Conservation (phyloP, 2,329 filamentous ascomycete genomes). For the Hysterium pulicare region DNA sequence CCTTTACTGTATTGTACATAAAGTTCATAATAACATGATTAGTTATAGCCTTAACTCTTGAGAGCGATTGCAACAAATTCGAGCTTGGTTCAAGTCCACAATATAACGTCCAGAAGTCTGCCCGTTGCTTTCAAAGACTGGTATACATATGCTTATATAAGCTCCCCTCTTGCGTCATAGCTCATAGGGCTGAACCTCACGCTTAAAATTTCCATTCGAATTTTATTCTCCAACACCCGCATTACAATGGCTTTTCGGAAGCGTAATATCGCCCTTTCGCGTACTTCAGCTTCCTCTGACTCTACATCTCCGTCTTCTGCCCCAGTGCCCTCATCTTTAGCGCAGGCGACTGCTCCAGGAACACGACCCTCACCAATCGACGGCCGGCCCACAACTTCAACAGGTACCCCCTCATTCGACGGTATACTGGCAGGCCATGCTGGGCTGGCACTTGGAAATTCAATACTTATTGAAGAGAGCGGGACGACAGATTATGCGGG, state of each 20-base stretch:
- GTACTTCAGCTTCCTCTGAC: constrained; percentile 22
- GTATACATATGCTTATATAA: too few relatives aligned
- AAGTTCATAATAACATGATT: too few relatives aligned
- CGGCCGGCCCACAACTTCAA: constrained; percentile 84
- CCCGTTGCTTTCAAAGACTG: too few relatives aligned
- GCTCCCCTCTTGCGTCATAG: too few relatives aligned
- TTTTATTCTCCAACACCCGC: too few relatives aligned
- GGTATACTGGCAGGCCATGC: constrained; percentile 80
- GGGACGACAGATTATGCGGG: constrained; percentile 94
- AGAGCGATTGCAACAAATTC: too few relatives aligned
- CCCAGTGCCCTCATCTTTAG: constrained; percentile 11
- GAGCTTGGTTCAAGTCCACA: too few relatives aligned
- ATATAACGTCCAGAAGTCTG: too few relatives aligned
- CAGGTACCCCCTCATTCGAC: constrained; percentile 83
- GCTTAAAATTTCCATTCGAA: too few relatives aligned
- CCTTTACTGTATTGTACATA: too few relatives aligned
- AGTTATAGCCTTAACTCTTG: too few relatives aligned
- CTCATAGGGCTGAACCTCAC: too few relatives aligned
- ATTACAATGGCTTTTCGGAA: constrained; percentile 71
- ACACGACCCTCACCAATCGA: constrained; percentile 84
- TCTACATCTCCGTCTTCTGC: constrained; percentile 9
- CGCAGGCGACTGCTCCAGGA: constrained; percentile 41
- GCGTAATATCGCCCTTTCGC: constrained; percentile 58
- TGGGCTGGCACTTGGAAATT: constrained; percentile 77
- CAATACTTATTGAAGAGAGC: constrained; percentile 77